Base-by-base conservation (phyloP, 345 rosid species). In the Bruguiera parviflora region DNA sequence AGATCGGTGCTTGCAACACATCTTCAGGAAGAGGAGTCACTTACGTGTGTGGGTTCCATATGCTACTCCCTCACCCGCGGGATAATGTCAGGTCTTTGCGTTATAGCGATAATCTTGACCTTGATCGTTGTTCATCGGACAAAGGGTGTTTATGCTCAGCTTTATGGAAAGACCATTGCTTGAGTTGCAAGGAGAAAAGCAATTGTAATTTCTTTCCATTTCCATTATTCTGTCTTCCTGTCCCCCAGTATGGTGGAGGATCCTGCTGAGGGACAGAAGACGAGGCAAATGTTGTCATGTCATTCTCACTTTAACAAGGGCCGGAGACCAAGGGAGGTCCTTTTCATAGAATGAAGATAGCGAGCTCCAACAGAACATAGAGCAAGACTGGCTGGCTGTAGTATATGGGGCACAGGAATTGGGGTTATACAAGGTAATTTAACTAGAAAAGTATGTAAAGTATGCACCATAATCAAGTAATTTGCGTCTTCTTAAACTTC, bases 41-140 rank as follows among this genome's bases (percentile, higher is more conserved):
- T 79, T 2, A 68, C 77, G 20, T 89, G 91, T 75, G 58, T 59
- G 1, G 89, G 96, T 55, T 70, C 84, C 20, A 79, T 85, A 68
- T 89, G 93, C 69, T 92, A 80, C 70, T 80, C 89, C 6, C 60
- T 82, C 60, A 84, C 96, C 25, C 89, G 79, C 7, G 85, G 84
- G 43, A 82, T 89, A 73, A 75, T 86, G 87, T 75, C 85, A 2
- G 77, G 79, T 56, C 64, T 89, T 58, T 89, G 90, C 81, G 19
- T 85, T 16, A 13, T 85, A 19, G 90, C 92, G 21, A 68, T 78
- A 81, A 70, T 64, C 20, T 61, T 86, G 74, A 89, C 89, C 75
- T 56, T 82, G 77, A 76, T 87, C 37, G 88, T 91, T n/a, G 90
- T 84, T 69, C 72, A 76, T 66, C 83, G 91, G 58, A 91, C 91